A percentile compares a stretch with the other conserved stretches of the same genome.
Evolutionary conservation across 2,329 filamentous ascomycete genomes (phyloP).

Genomic region (Hansfordia pulvinata): DNA sequence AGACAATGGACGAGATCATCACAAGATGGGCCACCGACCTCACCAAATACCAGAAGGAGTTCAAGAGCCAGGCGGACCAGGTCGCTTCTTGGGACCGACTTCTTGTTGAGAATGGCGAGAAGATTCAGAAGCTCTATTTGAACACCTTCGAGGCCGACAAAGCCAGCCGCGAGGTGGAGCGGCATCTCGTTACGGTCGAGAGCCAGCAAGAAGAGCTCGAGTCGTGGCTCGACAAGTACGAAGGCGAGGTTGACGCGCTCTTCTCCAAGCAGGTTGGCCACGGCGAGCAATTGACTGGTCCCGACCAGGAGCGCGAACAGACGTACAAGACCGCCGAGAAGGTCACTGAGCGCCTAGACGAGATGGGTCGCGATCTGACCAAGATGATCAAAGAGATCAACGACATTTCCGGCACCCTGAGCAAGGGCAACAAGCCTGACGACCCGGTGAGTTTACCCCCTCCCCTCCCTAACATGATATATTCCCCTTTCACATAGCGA

Average conservation of each 20-base stretch:
- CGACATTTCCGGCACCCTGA: slow-evolving; percentile 74
- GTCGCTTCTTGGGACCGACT: slow-evolving; percentile 86
- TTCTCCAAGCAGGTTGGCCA: slow-evolving; percentile 67
- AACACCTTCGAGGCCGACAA: slow-evolving; percentile 90
- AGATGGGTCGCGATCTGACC: slow-evolving; percentile 82
- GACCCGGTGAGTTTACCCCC: slow-evolving; percentile 56
- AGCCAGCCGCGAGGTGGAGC: slow-evolving; percentile 85
- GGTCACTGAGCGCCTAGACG: slow-evolving; percentile 77
- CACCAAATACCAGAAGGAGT: slow-evolving; percentile 92
- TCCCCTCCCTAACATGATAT: slow-evolving; percentile 5
- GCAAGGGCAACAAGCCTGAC: slow-evolving; percentile 78
- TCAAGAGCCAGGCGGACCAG: slow-evolving; percentile 77
- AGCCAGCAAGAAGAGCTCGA: slow-evolving; percentile 86
- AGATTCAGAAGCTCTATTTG: slow-evolving; percentile 85
- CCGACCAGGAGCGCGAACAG: slow-evolving; percentile 88
- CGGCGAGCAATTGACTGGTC: slow-evolving; percentile 65
- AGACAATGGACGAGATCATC: slow-evolving; percentile 98
- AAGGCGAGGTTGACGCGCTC: slow-evolving; percentile 81
- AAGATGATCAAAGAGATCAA: slow-evolving; percentile 99
- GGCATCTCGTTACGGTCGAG: slow-evolving; percentile 79
- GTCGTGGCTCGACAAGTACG: slow-evolving; percentile 79
- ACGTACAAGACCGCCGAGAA: slow-evolving; percentile 96
- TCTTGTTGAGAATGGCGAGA: slow-evolving; percentile 85
- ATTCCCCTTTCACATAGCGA: no score
- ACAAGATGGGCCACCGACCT: slow-evolving; percentile 93